Percentiles rank a stretch among this genome's conserved stretches.
Conservation (phyloP, 176 grass and related monocot species). For the Oryza australiensis region DNA sequence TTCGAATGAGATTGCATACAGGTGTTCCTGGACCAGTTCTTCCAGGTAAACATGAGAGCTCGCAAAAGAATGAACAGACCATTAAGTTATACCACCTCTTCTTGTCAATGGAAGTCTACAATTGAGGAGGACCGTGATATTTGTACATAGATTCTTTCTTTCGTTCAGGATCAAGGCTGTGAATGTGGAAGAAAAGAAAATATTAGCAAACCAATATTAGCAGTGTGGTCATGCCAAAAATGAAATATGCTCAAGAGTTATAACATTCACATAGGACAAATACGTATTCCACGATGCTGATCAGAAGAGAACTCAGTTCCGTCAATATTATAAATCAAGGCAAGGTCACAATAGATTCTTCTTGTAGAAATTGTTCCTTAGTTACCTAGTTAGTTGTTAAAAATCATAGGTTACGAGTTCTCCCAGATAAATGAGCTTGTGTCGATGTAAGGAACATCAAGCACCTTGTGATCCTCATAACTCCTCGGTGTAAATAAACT, state of each 20-base stretch:
- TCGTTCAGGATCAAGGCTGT: slow-evolving; percentile 93
- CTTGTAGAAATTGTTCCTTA: not conserved
- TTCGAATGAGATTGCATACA: not conserved
- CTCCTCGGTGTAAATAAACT: not conserved
- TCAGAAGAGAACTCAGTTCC: not conserved
- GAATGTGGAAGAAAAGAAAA: slow-evolving; percentile 2
- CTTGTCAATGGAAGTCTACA: slow-evolving; percentile 37
- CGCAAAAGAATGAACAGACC: slow-evolving; percentile 23
- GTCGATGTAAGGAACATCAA: not conserved
- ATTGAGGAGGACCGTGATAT: slow-evolving; percentile 69
- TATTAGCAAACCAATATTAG: not conserved
- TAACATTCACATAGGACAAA: not conserved
- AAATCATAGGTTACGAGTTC: not conserved
- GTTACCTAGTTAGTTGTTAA: not conserved
- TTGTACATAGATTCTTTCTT: slow-evolving; percentile 94
- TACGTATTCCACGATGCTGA: not conserved
- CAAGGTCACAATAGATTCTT: not conserved
- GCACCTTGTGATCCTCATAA: not conserved
- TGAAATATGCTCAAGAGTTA: not conserved
- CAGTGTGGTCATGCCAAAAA: not conserved
- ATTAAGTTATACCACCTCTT: not conserved
- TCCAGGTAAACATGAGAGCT: not conserved
- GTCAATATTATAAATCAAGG: not conserved
- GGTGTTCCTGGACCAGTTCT: slow-evolving; percentile 26
- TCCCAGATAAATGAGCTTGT: not conserved